Evolutionary conservation across 768 basidiomycete genomes (phyloP).

Genomic region (Auriculariales sp.): DNA sequence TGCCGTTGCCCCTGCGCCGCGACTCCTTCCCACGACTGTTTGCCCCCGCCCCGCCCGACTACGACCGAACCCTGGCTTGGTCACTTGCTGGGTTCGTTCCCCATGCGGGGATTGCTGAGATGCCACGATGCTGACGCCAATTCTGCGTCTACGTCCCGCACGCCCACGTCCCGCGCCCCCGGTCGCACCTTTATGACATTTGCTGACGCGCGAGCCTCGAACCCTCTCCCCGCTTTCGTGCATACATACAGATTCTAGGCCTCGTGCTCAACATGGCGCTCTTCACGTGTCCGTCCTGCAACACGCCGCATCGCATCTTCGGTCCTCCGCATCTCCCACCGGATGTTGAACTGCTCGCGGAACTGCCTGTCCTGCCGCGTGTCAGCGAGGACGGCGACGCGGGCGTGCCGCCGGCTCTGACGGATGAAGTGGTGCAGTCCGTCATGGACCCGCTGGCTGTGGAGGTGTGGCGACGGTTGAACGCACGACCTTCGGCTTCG

Average conservation of each 20-base stretch:
- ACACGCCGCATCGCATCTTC: constrained; percentile 46
- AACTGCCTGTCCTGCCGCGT: constrained; percentile 64
- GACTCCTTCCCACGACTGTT: background rate
- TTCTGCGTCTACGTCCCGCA: too few relatives aligned
- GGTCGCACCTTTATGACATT: too few relatives aligned
- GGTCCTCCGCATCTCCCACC: constrained; percentile 57
- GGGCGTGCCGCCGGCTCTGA: constrained; percentile 32
- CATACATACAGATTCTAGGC: constrained; percentile 53
- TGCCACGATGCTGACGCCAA: too few relatives aligned
- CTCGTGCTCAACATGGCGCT: constrained; percentile 79
- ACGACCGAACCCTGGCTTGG: too few relatives aligned
- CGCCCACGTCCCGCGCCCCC: too few relatives aligned
- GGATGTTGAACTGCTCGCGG: constrained; percentile 52
- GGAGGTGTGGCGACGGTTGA: background rate
- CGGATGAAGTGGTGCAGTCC: background rate
- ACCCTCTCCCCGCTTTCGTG: background rate
- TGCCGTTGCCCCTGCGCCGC: background rate
- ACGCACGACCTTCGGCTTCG: too few relatives aligned
- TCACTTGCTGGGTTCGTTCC: too few relatives aligned
- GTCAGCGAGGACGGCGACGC: constrained; percentile 62
- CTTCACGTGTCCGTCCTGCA: constrained; percentile 65
- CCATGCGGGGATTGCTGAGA: too few relatives aligned
- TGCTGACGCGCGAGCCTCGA: background rate
- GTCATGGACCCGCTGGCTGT: background rate
- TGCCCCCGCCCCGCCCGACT: too few relatives aligned